phyloP scores from a whole-genome alignment of 2,329 filamentous ascomycete genomes.

The Emergomyces africanus region DNA sequence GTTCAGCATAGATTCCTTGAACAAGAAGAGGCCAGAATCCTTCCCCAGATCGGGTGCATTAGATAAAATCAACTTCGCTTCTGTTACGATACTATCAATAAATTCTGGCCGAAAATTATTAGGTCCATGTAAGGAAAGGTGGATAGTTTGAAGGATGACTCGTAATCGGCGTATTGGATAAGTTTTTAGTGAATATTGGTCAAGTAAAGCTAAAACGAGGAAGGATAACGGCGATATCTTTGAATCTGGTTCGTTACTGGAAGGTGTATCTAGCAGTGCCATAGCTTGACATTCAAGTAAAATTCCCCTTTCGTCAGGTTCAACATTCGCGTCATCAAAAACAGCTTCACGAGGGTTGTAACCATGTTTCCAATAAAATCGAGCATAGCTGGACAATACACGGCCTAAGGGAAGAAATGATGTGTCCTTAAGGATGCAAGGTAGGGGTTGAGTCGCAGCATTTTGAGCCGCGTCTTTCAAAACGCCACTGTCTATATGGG shows the following conservation, averaged over 20 bases:
- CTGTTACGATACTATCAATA: slow-evolving; percentile 16
- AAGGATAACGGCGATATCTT: slow-evolving; percentile 17
- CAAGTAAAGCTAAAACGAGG: slow-evolving; percentile 21
- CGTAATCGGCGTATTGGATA: slow-evolving; percentile 28
- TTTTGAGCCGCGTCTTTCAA: slow-evolving; percentile 20
- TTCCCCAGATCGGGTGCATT: slow-evolving; percentile 10
- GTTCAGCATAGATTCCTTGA: slow-evolving; percentile 19
- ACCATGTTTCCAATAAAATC: slow-evolving; percentile 9
- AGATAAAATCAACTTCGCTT: slow-evolving; percentile 15
- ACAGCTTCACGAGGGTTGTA: slow-evolving; percentile 9
- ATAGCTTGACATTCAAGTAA: slow-evolving; percentile 28
- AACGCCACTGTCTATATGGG: slow-evolving; percentile 27
- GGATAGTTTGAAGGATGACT: slow-evolving; percentile 23
- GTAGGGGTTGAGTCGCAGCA: slow-evolving; percentile 16
- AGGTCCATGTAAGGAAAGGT: slow-evolving; percentile 23
- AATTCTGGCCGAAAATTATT: slow-evolving; percentile 16
- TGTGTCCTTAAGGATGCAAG: slow-evolving; percentile 20
- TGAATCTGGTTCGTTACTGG: slow-evolving; percentile 17
- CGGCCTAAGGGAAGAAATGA: slow-evolving; percentile 26
- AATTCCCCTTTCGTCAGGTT: slow-evolving; percentile 15
- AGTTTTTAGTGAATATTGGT: slow-evolving; percentile 18
- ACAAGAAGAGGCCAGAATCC: slow-evolving; percentile 17
- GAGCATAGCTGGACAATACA: slow-evolving; percentile 24
- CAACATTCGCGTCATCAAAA: slow-evolving; percentile 22
- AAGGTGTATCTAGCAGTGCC: slow-evolving; percentile 21